Evolutionary conservation across 305 asterid genomes (phyloP).

Genomic region (Plantago lanceolata): DNA sequence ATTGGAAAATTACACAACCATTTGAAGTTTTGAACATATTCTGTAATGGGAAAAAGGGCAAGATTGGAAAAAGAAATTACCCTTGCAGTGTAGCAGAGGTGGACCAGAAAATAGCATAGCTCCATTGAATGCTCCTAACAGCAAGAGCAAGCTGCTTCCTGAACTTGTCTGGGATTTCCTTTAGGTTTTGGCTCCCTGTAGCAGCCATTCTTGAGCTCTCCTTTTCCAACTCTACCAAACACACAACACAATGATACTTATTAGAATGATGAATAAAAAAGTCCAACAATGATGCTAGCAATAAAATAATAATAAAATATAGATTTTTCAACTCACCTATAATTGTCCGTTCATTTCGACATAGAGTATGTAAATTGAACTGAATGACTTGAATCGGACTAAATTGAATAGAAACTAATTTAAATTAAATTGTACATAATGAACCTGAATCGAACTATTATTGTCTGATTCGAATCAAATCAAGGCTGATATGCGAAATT

Average conservation of each 20-base stretch:
- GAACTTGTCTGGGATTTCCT: slow-evolving; percentile 39
- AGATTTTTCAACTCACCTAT: background rate
- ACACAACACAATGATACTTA: slow-evolving; percentile 12
- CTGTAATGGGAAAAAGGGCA: background rate
- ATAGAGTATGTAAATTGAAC: too few relatives aligned
- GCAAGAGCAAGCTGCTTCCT: slow-evolving; percentile 73
- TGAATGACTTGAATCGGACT: too few relatives aligned
- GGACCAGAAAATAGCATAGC: slow-evolving; percentile 93
- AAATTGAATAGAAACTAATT: background rate
- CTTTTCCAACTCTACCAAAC: slow-evolving; percentile 16
- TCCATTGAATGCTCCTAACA: slow-evolving; percentile 82
- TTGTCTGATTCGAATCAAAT: too few relatives aligned
- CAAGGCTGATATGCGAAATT: background rate
- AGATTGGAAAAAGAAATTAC: slow-evolving; percentile 44
- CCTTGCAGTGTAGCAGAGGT: slow-evolving; percentile 54
- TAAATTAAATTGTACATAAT: too few relatives aligned
- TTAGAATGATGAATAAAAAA: background rate
- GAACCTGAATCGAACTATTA: too few relatives aligned
- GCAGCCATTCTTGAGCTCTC: slow-evolving; percentile 47
- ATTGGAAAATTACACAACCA: slow-evolving; percentile 33
- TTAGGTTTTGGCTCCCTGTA: slow-evolving; percentile 36
- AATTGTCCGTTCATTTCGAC: too few relatives aligned
- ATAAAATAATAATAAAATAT: background rate
- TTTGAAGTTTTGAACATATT: too few relatives aligned
- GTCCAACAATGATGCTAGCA: background rate